Percentiles rank a stretch among this genome's conserved stretches.
These are phyloP conservation scores for Solanum commersonii DNA, from an alignment of 257 asterid genomes.

Conservation along the genomic window DNA sequence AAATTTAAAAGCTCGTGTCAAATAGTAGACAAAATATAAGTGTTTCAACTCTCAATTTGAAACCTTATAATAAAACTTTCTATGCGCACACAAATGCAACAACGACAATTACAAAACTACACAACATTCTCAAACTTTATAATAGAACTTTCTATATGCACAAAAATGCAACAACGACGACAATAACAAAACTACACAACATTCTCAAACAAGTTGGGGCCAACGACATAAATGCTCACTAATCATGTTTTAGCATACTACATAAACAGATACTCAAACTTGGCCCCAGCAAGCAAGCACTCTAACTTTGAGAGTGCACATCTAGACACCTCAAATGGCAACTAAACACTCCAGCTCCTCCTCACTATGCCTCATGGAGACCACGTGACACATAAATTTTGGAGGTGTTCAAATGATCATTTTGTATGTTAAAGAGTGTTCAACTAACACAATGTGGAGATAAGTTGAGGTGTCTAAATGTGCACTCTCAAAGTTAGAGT, in stretches of 20 bases:
- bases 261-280: neutral
- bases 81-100: neutral
- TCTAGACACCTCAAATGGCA: neutral
- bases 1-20: neutral
- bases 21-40: neutral
- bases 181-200: neutral
- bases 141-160: neutral
- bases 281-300: neutral
- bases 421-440: neutral
- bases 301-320: too few relatives aligned
- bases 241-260: neutral
- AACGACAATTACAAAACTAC: neutral
- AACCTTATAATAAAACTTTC: neutral
- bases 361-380: neutral
- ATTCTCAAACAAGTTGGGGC: neutral
- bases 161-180: neutral
- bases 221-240: neutral
- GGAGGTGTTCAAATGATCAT: neutral
- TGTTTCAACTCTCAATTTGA: neutral
- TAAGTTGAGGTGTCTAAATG: neutral
- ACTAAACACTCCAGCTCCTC: neutral
- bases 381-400: neutral
- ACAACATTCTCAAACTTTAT: neutral
- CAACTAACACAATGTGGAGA: neutral
- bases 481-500: neutral